Evolutionary conservation across 2,329 filamentous ascomycete genomes (phyloP).

Genomic region (Fusarium sp.): DNA sequence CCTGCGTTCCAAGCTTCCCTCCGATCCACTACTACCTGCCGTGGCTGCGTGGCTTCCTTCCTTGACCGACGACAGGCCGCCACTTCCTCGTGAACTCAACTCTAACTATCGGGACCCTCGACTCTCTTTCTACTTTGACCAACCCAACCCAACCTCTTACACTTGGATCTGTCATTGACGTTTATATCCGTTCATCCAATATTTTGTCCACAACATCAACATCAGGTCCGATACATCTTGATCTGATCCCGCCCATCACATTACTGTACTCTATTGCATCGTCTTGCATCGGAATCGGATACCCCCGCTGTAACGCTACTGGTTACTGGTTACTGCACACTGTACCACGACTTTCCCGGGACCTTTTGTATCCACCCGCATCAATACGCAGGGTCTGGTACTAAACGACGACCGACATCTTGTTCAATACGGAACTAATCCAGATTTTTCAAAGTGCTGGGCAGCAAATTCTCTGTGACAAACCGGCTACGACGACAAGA

Average conservation of each 20-base stretch:
- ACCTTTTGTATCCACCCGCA: slow-evolving; percentile 42
- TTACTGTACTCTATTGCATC: slow-evolving; percentile 19
- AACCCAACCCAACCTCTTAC: slow-evolving; percentile 31
- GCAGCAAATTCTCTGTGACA: slow-evolving; percentile 5
- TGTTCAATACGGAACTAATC: slow-evolving; percentile 2
- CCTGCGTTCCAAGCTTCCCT: slow-evolving; percentile 38
- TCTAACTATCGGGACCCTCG: slow-evolving; percentile 21
- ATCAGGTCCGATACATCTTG: neutral
- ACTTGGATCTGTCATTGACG: slow-evolving; percentile 19
- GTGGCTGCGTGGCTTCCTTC: slow-evolving; percentile 28
- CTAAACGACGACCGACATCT: slow-evolving; percentile 15
- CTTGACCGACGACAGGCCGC: slow-evolving; percentile 32
- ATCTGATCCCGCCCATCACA: slow-evolving; percentile 15
- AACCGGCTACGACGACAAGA: slow-evolving; percentile 29
- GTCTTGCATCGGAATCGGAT: slow-evolving; percentile 30
- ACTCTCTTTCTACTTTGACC: slow-evolving; percentile 10
- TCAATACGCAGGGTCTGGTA: slow-evolving; percentile 40
- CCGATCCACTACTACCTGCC: slow-evolving; percentile 25
- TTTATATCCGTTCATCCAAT: slow-evolving; percentile 18
- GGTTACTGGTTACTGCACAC: neutral
- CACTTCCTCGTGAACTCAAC: slow-evolving; percentile 38
- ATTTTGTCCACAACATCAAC: slow-evolving; percentile 4
- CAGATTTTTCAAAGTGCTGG: neutral
- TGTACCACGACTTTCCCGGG: slow-evolving; percentile 18
- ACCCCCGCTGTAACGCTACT: slow-evolving; percentile 26